phyloP scores from a whole-genome alignment of 371 early-diverging fungal species.

The Mucor lusitanicus region DNA sequence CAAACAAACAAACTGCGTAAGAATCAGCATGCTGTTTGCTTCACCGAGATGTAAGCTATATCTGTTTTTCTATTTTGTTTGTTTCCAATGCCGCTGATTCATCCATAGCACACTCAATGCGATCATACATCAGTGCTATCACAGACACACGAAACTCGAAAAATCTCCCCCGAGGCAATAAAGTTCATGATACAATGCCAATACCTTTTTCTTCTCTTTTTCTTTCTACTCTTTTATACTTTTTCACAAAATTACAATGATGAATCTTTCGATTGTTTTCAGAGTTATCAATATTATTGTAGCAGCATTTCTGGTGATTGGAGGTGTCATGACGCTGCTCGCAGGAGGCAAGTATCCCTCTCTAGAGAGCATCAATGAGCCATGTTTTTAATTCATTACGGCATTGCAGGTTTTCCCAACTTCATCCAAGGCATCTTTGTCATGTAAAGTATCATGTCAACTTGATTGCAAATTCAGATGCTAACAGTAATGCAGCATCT shows the following conservation, averaged over 20 bases:
- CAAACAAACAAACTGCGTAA: neutral
- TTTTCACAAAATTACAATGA: neutral
- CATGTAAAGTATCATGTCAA: slow-evolving; percentile 24
- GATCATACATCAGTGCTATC: neutral
- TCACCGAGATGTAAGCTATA: neutral
- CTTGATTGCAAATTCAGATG: neutral
- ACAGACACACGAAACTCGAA: neutral
- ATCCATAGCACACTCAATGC: neutral
- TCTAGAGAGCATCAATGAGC: neutral
- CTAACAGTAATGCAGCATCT: slow-evolving; percentile 15
- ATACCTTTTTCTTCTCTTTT: neutral
- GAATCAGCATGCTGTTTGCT: neutral
- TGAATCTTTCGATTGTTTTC: slow-evolving; percentile 31
- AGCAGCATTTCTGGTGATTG: slow-evolving; percentile 41
- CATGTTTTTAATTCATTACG: neutral
- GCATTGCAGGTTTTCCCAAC: slow-evolving; percentile 37
- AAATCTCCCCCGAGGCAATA: slow-evolving; percentile 2
- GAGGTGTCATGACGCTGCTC: slow-evolving; percentile 34
- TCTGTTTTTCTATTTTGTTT: neutral
- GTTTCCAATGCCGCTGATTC: neutral
- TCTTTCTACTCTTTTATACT: neutral
- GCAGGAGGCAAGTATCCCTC: slow-evolving; percentile 25
- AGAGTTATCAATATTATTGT: slow-evolving; percentile 36
- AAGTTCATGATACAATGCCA: neutral
- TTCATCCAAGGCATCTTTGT: slow-evolving; percentile 49